Base-by-base conservation (phyloP, 768 basidiomycete genomes). In the Lactarius sanguifluus region DNA sequence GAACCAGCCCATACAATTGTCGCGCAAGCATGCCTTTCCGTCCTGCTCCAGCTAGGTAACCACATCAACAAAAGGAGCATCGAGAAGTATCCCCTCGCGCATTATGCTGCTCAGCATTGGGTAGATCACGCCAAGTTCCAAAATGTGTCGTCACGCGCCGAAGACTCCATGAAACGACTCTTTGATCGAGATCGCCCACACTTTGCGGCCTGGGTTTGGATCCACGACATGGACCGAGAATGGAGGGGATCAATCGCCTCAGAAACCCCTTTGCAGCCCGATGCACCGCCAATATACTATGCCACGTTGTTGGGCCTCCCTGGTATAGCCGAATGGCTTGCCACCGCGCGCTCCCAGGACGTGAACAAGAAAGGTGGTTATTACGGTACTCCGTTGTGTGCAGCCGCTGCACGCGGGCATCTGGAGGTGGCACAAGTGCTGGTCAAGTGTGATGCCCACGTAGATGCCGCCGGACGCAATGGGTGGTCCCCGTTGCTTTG, bases 21-120 rank as follows among this genome's bases (percentile, higher is more conserved):
- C 38, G 38, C 38, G 8, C 38, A 59, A 40, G 43, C 43, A 5
- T 59, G 40, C 43, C 36, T 59, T 38, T 36, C 30, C 25, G 25
- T 45, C 15, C 13, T 59, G 23, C 50, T 52, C 23, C 50, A 2
- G 10, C 40, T 59, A 20, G 18, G 12, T 57, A 7, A 34, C 9
- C 7, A 13, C 9, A 5, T 57, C 32, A 15, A 57, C 12, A 30
- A 57, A 32, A 36, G 4, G 2, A 10, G 13, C 18, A 18, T 57
- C 30, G 6, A 57, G 2, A 12, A 57, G 3, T 57, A 32, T 57
- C 56, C 56, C 34, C 56, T 57, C 9, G 56, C 56, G 8, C 32
- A 7, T 13, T 57, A 57, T n/a, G 32, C 56, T 8, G 32, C 56
- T 34, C 56, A 57, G 56, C n/a, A 57, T 15, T 57, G 56, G 32